phyloP scores from a whole-genome alignment of 192 early-diverging fungal genomes.

The Cetraspora pellucida region DNA sequence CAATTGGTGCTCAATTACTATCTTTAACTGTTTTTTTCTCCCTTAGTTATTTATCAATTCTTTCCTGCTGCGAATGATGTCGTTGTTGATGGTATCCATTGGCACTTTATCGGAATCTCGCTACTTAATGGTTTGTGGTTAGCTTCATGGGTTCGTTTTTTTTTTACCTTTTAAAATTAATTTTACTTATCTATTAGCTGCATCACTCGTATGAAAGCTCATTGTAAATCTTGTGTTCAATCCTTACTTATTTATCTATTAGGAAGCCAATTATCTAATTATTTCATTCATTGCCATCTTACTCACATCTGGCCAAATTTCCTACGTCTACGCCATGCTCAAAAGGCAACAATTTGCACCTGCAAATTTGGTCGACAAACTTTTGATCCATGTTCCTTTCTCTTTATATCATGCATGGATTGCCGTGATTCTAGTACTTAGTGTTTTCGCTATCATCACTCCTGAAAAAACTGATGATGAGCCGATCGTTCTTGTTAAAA shows the following conservation, averaged over 20 bases:
- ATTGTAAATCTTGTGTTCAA: too few relatives aligned
- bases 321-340: background rate
- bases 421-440: background rate
- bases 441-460: background rate
- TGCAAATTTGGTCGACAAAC: background rate
- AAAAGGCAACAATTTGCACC: too few relatives aligned
- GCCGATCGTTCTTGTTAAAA: background rate
- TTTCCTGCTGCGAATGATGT: conserved; percentile 55
- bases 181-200: too few relatives aligned
- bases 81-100: conserved; percentile 60
- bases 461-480: background rate
- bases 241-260: background rate
- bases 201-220: too few relatives aligned
- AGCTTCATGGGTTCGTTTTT: background rate
- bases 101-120: conserved; percentile 63
- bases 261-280: background rate
- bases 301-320: background rate
- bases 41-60: conserved; percentile 57
- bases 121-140: conserved; percentile 52
- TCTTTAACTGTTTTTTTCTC: background rate
- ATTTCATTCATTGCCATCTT: background rate
- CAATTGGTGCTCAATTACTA: too few relatives aligned
- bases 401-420: background rate
- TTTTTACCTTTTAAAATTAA: background rate
- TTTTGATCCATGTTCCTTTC: background rate